A percentile compares a stretch with the other conserved stretches of the same genome.
Conservation (phyloP, 805 yeast species). For the Metahyphopichia silvanorum region DNA sequence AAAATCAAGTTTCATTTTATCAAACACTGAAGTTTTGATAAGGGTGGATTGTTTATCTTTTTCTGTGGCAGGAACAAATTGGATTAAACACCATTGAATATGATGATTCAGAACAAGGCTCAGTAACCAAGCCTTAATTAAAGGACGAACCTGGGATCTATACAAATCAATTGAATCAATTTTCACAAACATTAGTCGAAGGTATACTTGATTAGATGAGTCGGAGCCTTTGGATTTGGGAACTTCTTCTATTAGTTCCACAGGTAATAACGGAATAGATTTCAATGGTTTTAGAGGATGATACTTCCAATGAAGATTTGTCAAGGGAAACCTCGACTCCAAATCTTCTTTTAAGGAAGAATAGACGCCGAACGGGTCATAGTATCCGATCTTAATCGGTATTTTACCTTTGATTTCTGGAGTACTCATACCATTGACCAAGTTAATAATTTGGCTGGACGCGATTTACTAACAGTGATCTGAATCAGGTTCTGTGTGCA, state of each 20-base stretch:
- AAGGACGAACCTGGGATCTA: constrained; percentile 74
- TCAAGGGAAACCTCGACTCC: constrained; percentile 48
- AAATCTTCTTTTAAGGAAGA: constrained; percentile 44
- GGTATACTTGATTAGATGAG: constrained; percentile 41
- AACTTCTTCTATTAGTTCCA: constrained; percentile 56
- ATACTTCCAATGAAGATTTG: constrained; percentile 68
- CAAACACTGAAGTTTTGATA: constrained; percentile 47
- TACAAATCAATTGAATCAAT: constrained; percentile 71
- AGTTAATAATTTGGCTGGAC: neutral
- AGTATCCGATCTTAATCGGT: constrained; percentile 51
- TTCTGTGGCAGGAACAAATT: constrained; percentile 41
- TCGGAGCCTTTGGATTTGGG: constrained; percentile 36
- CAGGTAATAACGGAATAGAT: constrained; percentile 58
- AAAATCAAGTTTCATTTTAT: constrained; percentile 55
- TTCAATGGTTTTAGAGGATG: constrained; percentile 51
- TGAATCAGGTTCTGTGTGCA: neutral
- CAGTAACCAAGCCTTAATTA: constrained; percentile 77
- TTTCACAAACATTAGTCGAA: constrained; percentile 66
- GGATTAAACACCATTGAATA: constrained; percentile 62
- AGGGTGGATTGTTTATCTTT: constrained; percentile 34
- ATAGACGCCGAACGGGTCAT: constrained; percentile 70
- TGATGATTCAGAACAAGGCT: constrained; percentile 31
- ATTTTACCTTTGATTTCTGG: neutral
- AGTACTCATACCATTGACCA: too few species aligned
- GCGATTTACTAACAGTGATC: neutral